phyloP scores from a whole-genome alignment of 2,329 filamentous ascomycete genomes.

The Aspergillus eucalypticola region DNA sequence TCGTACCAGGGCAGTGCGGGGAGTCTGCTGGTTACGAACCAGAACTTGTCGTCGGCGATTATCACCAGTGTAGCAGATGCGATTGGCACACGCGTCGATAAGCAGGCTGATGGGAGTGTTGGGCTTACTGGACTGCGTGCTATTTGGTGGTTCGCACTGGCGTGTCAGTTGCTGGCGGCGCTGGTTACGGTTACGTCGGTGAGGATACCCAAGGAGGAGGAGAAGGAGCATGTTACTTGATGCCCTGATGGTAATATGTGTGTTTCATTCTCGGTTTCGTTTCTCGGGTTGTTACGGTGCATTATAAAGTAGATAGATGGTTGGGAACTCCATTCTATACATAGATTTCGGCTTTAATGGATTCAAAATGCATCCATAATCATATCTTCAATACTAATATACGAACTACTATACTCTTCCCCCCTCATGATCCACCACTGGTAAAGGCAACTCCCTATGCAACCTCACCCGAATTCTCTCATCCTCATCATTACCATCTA shows the following conservation, averaged over 20 bases:
- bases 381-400: neutral
- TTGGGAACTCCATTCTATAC: neutral
- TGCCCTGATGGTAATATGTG: neutral
- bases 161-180: conserved; percentile 35
- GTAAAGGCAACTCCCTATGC: neutral
- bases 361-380: too few species aligned
- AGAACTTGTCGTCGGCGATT: conserved; percentile 50
- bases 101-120: conserved; percentile 24
- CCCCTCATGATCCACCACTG: neutral
- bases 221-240: conserved; percentile 33
- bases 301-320: neutral
- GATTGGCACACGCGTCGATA: conserved; percentile 35
- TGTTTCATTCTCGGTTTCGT: neutral
- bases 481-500: neutral
- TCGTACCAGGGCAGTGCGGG: conserved; percentile 51
- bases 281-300: neutral
- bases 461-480: neutral
- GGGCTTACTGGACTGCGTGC: conserved; percentile 39
- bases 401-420: neutral
- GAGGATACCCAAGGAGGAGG: conserved; percentile 45
- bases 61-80: conserved; percentile 40
- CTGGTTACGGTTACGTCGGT: conserved; percentile 43
- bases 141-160: conserved; percentile 47
- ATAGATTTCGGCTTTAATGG: neutral
- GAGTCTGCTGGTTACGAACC: conserved; percentile 50